Conservation (phyloP, 2,329 filamentous ascomycete species). For the Blastomyces emzantsi region DNA sequence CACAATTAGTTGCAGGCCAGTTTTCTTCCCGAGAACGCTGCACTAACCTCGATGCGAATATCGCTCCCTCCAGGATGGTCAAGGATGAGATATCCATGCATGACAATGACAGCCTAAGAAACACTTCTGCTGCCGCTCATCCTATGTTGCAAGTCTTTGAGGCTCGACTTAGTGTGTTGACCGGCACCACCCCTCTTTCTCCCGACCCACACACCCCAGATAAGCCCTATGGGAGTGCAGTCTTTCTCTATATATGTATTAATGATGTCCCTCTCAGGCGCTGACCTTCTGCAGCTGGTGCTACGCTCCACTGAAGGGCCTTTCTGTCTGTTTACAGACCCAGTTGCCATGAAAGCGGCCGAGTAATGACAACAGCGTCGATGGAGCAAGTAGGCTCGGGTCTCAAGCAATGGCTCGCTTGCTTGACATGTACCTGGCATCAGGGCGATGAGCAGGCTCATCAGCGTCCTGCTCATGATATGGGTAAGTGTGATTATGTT, state of each 20-base stretch:
- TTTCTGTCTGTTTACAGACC: slow-evolving; percentile 2
- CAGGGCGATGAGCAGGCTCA: slow-evolving; percentile 22
- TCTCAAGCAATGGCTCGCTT: slow-evolving; percentile 34
- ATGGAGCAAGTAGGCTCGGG: slow-evolving; percentile 33
- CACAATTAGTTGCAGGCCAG: neutral
- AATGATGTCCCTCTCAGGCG: neutral
- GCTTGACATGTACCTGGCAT: slow-evolving; percentile 29
- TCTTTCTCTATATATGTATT: neutral
- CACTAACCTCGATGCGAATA: neutral
- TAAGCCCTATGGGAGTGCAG: neutral
- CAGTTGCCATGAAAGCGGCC: slow-evolving; percentile 11
- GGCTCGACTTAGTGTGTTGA: neutral
- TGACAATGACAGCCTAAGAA: neutral
- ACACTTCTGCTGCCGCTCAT: neutral
- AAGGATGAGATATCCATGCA: neutral
- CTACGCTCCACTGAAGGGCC: slow-evolving; percentile 1
- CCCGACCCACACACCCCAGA: neutral
- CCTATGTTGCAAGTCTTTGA: neutral
- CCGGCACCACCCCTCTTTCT: neutral
- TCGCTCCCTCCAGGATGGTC: neutral
- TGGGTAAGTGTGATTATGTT: slow-evolving; percentile 14
- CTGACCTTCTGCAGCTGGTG: neutral
- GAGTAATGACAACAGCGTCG: slow-evolving; percentile 30
- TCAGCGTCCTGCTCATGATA: slow-evolving; percentile 20
- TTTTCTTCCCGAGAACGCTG: neutral